Conservation (phyloP, 768 basidiomycete genomes). For the Russula sp. region DNA sequence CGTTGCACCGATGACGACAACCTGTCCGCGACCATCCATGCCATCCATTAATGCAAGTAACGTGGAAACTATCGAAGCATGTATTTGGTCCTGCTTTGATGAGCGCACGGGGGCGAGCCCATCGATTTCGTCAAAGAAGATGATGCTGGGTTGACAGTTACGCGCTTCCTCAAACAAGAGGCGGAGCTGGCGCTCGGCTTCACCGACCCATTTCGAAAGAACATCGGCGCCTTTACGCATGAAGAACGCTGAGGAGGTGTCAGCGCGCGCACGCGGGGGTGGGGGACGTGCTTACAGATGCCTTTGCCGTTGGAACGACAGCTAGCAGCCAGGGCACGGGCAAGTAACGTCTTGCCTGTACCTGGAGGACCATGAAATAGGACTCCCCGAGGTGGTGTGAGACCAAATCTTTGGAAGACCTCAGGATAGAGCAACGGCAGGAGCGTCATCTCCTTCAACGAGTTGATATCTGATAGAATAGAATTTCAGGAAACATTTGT, state of each 20-base stretch:
- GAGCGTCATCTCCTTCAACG: conserved; percentile 97
- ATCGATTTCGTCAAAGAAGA: conserved; percentile 99
- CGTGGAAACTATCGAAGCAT: conserved; percentile 95
- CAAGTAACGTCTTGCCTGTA: conserved; percentile 95
- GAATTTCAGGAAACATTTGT: not conserved
- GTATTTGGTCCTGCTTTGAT: conserved; percentile 98
- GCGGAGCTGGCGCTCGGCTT: conserved; percentile 93
- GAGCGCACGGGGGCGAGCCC: conserved; percentile 96
- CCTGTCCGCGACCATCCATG: conserved; percentile 97
- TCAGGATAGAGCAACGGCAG: conserved; percentile 94
- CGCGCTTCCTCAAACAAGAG: conserved; percentile 94
- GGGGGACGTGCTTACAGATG: conserved; percentile 58
- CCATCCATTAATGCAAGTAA: conserved; percentile 97
- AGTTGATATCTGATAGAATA: conserved; percentile 75
- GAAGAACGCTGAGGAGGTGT: conserved; percentile 71
- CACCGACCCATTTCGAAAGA: conserved; percentile 98
- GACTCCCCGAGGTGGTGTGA: conserved; percentile 94
- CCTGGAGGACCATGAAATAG: conserved; percentile 98
- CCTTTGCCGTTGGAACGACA: conserved; percentile 81
- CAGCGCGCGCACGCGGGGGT: not conserved
- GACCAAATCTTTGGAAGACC: conserved; percentile 87
- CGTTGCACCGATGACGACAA: conserved; percentile 96
- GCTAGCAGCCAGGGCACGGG: conserved; percentile 89
- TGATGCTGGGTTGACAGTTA: conserved; percentile 89
- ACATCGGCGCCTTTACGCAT: conserved; percentile 99